These are phyloP conservation scores for Zygnema circumcarinatum DNA, from an alignment of 139 green algal species.

Conservation along the genomic window DNA sequence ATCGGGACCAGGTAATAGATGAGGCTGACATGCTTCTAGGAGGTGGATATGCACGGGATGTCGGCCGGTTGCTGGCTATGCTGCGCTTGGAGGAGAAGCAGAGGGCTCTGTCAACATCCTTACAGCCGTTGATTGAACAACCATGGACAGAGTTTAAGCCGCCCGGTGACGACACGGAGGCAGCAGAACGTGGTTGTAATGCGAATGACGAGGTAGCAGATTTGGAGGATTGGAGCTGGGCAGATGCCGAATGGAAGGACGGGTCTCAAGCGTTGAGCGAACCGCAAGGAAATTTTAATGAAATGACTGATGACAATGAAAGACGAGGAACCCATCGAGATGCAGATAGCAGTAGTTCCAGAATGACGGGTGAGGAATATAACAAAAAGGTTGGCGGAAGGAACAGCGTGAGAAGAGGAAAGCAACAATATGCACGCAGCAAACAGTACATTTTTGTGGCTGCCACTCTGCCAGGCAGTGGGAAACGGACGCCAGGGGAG, in stretches of 20 bases:
- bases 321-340: background rate
- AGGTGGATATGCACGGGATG: conserved; percentile 71
- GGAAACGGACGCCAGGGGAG: conserved; percentile 56
- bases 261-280: background rate
- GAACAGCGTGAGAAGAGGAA: background rate
- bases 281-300: background rate
- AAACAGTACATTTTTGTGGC: conserved; percentile 93
- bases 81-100: conserved; percentile 58
- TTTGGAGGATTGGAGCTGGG: conserved; percentile 48
- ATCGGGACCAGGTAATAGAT: conserved; percentile 81
- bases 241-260: conserved; percentile 8
- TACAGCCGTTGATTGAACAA: background rate
- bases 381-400: conserved; percentile 7
- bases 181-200: background rate
- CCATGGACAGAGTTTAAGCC: background rate
- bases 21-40: conserved; percentile 93
- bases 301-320: background rate
- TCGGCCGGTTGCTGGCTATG: conserved; percentile 70
- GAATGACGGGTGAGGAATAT: background rate
- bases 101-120: background rate
- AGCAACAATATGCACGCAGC: conserved; percentile 40
- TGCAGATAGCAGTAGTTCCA: background rate
- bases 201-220: background rate
- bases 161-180: background rate
- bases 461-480: conserved; percentile 86